Evolutionary conservation across 164 flowering plant genomes (phyloP).

Genomic region (Magnolia changhungtana): DNA sequence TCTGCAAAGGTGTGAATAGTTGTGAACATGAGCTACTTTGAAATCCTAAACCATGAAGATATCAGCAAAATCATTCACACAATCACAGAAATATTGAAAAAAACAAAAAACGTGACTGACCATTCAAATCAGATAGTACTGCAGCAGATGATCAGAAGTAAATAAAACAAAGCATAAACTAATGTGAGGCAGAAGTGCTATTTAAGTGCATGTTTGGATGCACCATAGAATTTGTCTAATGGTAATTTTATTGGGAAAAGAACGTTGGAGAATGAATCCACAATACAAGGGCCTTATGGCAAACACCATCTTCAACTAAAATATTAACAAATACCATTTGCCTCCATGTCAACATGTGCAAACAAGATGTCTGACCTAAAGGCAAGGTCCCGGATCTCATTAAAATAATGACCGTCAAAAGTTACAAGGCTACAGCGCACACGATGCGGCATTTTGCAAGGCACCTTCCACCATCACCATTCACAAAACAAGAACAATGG

Average conservation of each 20-base stretch:
- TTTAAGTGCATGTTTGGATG: neutral
- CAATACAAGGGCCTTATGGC: neutral
- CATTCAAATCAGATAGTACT: no score
- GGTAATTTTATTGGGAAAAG: neutral
- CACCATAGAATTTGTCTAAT: neutral
- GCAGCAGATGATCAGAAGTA: neutral
- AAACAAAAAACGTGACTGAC: neutral
- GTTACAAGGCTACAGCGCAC: no score
- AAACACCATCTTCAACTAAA: no score
- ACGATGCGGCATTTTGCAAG: no score
- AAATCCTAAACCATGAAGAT: neutral
- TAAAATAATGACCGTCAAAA: no score
- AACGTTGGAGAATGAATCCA: neutral
- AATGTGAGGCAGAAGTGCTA: neutral
- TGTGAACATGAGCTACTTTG: neutral
- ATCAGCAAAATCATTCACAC: neutral
- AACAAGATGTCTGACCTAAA: no score
- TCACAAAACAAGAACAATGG: no score
- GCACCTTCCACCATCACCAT: no score
- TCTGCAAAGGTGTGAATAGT: slow-evolving; percentile 43
- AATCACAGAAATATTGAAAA: neutral
- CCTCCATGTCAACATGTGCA: no score
- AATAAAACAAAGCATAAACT: neutral
- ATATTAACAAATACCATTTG: no score
- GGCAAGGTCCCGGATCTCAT: no score